phyloP scores from a whole-genome alignment of 2,329 filamentous ascomycete genomes.

The Penicillium griseofulvum region DNA sequence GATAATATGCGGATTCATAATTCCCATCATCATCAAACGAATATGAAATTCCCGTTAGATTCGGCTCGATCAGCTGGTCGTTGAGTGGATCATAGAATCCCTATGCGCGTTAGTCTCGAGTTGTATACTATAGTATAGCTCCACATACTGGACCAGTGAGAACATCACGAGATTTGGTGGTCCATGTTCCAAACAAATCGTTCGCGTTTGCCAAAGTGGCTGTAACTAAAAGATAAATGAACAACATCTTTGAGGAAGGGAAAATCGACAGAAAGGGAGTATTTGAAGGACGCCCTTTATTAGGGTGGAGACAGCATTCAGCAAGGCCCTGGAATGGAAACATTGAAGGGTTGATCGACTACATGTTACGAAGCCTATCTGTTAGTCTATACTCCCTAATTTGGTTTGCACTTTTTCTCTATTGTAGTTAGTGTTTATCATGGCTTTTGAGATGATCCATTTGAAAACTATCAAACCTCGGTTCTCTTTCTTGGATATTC shows the following conservation, averaged over 20 bases:
- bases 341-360: not conserved
- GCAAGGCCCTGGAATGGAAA: conserved; percentile 8
- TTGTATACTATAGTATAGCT: not conserved
- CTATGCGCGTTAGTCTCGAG: conserved; percentile 40
- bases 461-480: not conserved
- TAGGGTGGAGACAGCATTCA: conserved; percentile 15
- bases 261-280: conserved; percentile 9
- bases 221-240: conserved; percentile 38
- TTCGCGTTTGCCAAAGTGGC: conserved; percentile 45
- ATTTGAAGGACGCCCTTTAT: conserved; percentile 19
- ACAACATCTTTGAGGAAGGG: conserved; percentile 25
- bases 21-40: conserved; percentile 67
- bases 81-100: conserved; percentile 67
- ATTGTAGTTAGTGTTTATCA: not conserved
- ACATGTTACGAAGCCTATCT: too few species aligned
- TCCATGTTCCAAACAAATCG: conserved; percentile 67
- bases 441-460: not conserved
- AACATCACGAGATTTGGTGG: conserved; percentile 67
- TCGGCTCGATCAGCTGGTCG: conserved; percentile 65
- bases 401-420: not conserved
- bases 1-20: conserved; percentile 69
- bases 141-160: conserved; percentile 64
- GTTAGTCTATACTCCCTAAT: too few species aligned
- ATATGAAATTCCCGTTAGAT: conserved; percentile 67
- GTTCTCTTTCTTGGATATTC: not conserved